Conservation (phyloP, 1,139 yeast species). For the Komagataea norvegica region DNA sequence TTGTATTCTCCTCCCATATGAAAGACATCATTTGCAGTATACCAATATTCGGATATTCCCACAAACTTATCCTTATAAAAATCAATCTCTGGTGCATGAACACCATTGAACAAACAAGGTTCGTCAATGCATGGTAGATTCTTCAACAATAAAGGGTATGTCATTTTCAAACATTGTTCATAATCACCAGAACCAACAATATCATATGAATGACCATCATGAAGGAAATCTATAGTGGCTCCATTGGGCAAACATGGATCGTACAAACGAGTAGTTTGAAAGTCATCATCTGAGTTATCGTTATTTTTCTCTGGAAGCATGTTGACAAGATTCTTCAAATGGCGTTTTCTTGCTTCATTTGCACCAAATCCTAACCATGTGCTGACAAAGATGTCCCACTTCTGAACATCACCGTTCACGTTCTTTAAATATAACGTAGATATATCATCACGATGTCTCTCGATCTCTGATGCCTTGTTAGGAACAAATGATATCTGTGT, state of each 20-base stretch:
- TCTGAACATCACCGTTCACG: constrained; percentile 55
- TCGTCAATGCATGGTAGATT: constrained; percentile 68
- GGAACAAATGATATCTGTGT: constrained; percentile 81
- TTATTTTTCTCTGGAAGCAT: constrained; percentile 38
- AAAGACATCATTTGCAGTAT: constrained; percentile 77
- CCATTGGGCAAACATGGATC: constrained; percentile 75
- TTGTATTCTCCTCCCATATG: constrained; percentile 75
- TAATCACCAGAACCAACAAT: constrained; percentile 65
- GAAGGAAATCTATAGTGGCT: constrained; percentile 40
- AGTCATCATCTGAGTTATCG: constrained; percentile 40
- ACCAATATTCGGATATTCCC: constrained; percentile 83
- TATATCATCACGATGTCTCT: constrained; percentile 59
- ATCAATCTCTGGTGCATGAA: constrained; percentile 70
- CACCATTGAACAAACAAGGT: constrained; percentile 78
- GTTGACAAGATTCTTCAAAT: constrained; percentile 47
- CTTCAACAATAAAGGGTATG: constrained; percentile 66
- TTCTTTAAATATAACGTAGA: constrained; percentile 52
- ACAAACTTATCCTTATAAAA: constrained; percentile 68
- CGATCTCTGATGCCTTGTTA: constrained; percentile 44
- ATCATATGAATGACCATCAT: constrained; percentile 42
- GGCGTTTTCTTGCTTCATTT: constrained; percentile 67
- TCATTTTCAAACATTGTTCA: constrained; percentile 58
- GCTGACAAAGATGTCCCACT: constrained; percentile 71
- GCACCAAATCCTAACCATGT: constrained; percentile 89
- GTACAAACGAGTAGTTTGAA: constrained; percentile 33